Conservation (phyloP, 495 filamentous ascomycete genomes). For the Aspergillus ostianus region DNA sequence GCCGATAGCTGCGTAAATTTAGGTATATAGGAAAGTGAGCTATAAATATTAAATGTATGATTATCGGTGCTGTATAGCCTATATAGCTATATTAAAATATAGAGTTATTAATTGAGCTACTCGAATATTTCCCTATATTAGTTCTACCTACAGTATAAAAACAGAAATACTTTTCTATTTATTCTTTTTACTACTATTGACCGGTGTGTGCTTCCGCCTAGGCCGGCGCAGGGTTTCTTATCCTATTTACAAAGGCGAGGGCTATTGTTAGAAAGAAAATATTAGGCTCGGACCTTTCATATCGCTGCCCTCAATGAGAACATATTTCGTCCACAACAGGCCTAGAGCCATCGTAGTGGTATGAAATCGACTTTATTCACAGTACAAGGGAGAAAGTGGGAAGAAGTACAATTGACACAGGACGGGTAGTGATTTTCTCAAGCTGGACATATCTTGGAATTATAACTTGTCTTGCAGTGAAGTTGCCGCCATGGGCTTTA, state of each 20-base stretch:
- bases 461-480: no score
- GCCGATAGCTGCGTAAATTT: background rate
- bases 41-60: background rate
- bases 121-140: background rate
- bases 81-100: background rate
- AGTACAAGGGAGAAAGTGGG: no score
- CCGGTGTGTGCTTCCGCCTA: background rate
- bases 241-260: slow-evolving; percentile 2
- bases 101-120: background rate
- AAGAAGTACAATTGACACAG: no score
- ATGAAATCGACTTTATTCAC: no score
- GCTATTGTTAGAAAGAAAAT: background rate
- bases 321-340: no score
- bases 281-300: background rate
- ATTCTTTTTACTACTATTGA: background rate
- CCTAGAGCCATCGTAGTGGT: no score
- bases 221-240: background rate
- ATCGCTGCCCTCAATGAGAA: background rate
- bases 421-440: no score
- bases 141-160: background rate
- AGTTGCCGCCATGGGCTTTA: no score
- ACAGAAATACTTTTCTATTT: background rate
- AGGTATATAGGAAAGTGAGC: background rate
- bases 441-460: no score
- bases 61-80: background rate